Percentiles rank a stretch among this genome's conserved stretches.
Conservation (phyloP, 495 filamentous ascomycete species). For the Letharia columbiana region DNA sequence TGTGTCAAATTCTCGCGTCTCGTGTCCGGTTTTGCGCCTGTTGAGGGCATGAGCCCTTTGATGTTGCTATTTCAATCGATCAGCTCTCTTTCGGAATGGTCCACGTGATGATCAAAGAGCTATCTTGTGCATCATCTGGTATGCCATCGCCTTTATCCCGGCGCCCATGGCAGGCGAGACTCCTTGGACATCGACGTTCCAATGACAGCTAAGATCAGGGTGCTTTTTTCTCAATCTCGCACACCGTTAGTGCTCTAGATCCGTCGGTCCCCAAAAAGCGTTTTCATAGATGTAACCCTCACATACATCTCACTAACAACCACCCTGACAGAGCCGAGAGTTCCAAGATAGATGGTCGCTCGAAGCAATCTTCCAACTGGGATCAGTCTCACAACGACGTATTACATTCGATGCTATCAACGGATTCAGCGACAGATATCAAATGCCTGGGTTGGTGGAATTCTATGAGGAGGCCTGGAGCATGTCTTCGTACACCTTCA, state of each 20-base stretch:
- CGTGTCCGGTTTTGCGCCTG: background rate
- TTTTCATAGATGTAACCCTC: background rate
- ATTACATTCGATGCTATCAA: background rate
- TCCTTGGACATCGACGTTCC: background rate
- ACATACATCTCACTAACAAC: background rate
- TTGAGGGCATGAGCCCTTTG: background rate
- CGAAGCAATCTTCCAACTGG: background rate
- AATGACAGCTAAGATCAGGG: background rate
- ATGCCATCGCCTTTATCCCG: background rate
- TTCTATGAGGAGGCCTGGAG: conserved; percentile 11
- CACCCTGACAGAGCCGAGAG: background rate
- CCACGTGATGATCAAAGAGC: background rate
- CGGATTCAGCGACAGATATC: conserved; percentile 12
- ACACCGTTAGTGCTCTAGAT: background rate
- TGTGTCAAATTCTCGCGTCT: background rate
- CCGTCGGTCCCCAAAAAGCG: background rate
- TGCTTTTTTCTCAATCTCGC: background rate
- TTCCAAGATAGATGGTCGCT: conserved; percentile 11
- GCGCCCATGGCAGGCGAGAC: too few relatives aligned
- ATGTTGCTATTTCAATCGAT: background rate
- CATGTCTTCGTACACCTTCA: conserved; percentile 21
- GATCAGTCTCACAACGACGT: background rate
- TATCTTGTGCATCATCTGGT: background rate
- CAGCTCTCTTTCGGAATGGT: background rate
- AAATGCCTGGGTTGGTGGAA: background rate